Evolutionary conservation across 140 eudicot genomes (phyloP), one percentile per base, ranked within the genome.

Genomic region (Anethum foeniculum): DNA sequence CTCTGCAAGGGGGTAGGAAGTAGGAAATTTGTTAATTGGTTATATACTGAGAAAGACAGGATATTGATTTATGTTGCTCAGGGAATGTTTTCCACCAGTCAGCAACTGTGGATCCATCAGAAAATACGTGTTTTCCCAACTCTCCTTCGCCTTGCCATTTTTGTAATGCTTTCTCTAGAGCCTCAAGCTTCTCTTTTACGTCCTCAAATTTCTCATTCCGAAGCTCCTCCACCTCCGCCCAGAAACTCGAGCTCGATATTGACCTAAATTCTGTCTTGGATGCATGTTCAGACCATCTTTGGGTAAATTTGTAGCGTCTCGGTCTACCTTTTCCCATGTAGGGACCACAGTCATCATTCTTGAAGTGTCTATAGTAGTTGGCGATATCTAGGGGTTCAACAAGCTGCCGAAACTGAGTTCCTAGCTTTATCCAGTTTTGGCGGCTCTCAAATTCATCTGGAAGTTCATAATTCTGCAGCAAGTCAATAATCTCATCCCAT

Each of bases 331-430:
- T 88, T 19, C 7, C 72, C 88, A 94, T 76, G 82, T 94, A 94
- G 6, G 97, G 90, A 30, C 98, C 97, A 0, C 96, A 88, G 79
- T 88, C 91, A 12, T 88, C 90, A 10, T 89, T 88, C 85, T 83
- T 87, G 19, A 34, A 60, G 88, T 92, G 97, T 52, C 94, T 86
- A 32, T 94, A 90, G 77, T 90, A 94, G 77, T 94, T 94, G n/a
- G 90, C 94, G 13, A 94, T 89, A 78, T 94, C 98, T 39, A 94
- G 76, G 3, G 98, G 98, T 87, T 94, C 98, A 11, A 89, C 84
- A 3, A 91, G 86, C 51, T 91, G 68, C 73, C 98, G 79, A 52
- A 85, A 90, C 75, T 21, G 44, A 3, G 96, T 92, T 41, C 89
- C 98, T 15, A 88, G 68, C 48, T 76, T 81, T 36, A 86, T 86